A percentile compares a stretch with the other conserved stretches of the same genome.
These are phyloP conservation scores for Russula virescens DNA, from an alignment of 768 basidiomycete genomes.

Conservation along the genomic window DNA sequence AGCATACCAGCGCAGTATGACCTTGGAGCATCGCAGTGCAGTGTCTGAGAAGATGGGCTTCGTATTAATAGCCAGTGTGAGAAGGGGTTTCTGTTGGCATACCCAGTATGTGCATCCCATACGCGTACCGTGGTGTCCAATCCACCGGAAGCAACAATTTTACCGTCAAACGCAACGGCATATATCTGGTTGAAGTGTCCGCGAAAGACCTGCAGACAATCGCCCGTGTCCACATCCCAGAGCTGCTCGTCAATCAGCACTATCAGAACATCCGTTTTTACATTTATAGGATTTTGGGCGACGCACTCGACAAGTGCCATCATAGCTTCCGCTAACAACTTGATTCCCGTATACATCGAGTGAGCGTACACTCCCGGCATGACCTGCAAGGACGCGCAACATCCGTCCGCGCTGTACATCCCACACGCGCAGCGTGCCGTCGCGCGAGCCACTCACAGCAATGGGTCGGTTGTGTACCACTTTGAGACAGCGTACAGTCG, in stretches of 20 bases:
- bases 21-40: constrained; percentile 24
- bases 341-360: constrained; percentile 80
- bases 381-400: constrained; percentile 65
- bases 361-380: constrained; percentile 77
- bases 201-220: constrained; percentile 44
- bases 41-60: constrained; percentile 7
- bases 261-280: background rate
- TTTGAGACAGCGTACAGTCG: constrained; percentile 88
- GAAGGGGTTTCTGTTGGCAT: constrained; percentile 31
- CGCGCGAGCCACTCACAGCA: constrained; percentile 86
- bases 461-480: constrained; percentile 82
- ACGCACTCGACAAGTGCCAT: constrained; percentile 74
- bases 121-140: constrained; percentile 98
- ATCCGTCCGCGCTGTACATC: constrained; percentile 77
- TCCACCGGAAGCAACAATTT: constrained; percentile 88
- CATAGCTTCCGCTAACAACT: constrained; percentile 92
- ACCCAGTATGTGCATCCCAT: constrained; percentile 83
- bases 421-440: constrained; percentile 85
- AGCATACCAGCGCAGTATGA: constrained; percentile 25
- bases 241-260: constrained; percentile 32
- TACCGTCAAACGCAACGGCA: constrained; percentile 83
- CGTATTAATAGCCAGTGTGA: background rate
- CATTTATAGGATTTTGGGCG: no score
- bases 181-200: constrained; percentile 94
- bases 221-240: constrained; percentile 59